Conservation (phyloP, 2,329 filamentous ascomycete genomes). For the Botrytis hyacinthi region DNA sequence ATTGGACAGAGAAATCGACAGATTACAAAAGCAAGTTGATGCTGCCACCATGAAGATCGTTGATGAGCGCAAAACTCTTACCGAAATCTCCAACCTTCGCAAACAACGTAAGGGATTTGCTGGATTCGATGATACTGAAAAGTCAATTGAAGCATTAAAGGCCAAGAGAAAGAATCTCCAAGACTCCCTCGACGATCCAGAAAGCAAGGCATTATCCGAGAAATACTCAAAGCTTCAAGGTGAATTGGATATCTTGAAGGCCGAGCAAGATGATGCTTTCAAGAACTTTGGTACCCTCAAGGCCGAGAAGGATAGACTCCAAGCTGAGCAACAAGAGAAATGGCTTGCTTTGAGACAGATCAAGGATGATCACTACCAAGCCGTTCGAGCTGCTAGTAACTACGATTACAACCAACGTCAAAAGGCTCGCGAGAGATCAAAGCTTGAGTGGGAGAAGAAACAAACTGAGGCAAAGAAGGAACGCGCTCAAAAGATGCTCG, state of each 20-base stretch:
- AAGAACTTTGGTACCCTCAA: slow-evolving; percentile 82
- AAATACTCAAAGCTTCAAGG: slow-evolving; percentile 81
- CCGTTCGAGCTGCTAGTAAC: slow-evolving; percentile 76
- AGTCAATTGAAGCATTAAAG: slow-evolving; percentile 84
- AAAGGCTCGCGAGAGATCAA: slow-evolving; percentile 71
- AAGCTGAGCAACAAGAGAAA: slow-evolving; percentile 83
- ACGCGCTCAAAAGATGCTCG: slow-evolving; percentile 71
- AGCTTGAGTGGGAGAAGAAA: slow-evolving; percentile 74
- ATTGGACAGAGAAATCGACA: slow-evolving; percentile 76
- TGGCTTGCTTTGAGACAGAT: slow-evolving; percentile 77
- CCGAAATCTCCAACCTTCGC: slow-evolving; percentile 76
- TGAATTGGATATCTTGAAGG: slow-evolving; percentile 87
- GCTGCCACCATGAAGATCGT: slow-evolving; percentile 90
- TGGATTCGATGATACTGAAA: slow-evolving; percentile 79
- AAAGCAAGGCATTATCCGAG: slow-evolving; percentile 82
- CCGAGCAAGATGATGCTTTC: slow-evolving; percentile 85
- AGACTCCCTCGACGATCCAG: slow-evolving; percentile 87
- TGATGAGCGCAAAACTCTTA: slow-evolving; percentile 91
- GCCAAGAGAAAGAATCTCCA: slow-evolving; percentile 84
- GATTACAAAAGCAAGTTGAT: slow-evolving; percentile 82
- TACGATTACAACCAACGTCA: slow-evolving; percentile 83
- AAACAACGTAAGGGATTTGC: slow-evolving; percentile 91
- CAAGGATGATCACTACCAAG: slow-evolving; percentile 84
- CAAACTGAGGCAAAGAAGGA: slow-evolving; percentile 72
- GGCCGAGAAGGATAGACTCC: slow-evolving; percentile 80